A percentile compares a stretch with the other conserved stretches of the same genome.
These are phyloP conservation scores for Xerocomus potaroensis DNA, from an alignment of 768 basidiomycete genomes.

Conservation along the genomic window DNA sequence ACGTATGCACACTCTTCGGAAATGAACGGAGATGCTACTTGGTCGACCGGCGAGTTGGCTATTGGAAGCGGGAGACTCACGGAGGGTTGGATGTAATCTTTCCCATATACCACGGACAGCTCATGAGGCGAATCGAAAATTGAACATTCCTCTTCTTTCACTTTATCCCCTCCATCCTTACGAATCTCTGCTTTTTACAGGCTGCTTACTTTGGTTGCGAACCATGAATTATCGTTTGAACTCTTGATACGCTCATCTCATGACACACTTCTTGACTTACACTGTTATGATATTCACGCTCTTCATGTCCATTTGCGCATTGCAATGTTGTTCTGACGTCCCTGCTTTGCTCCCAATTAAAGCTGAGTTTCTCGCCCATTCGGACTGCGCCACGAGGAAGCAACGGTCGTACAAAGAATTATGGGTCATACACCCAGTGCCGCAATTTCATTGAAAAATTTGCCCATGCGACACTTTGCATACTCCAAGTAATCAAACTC, in stretches of 20 bases:
- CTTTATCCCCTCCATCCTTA: constrained; percentile 4
- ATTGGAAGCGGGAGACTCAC: constrained; percentile 49
- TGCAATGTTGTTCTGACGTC: constrained; percentile 20
- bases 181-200: constrained; percentile 5
- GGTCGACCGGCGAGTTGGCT: constrained; percentile 52
- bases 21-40: constrained; percentile 50
- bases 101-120: constrained; percentile 5
- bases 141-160: constrained; percentile 39
- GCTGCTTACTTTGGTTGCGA: constrained; percentile 9
- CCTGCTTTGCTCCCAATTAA: constrained; percentile 48
- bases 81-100: constrained; percentile 44
- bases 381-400: background rate
- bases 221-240: constrained; percentile 19
- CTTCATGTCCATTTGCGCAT: constrained; percentile 35
- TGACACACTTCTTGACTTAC: constrained; percentile 33
- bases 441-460: constrained; percentile 55
- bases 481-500: constrained; percentile 93
- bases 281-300: constrained; percentile 37
- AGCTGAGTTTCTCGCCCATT: constrained; percentile 30
- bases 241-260: constrained; percentile 26
- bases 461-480: constrained; percentile 61
- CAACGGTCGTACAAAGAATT: background rate
- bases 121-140: constrained; percentile 25
- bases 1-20: constrained; percentile 55
- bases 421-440: constrained; percentile 36